phyloP scores from a whole-genome alignment of 495 filamentous ascomycete species.

The Aspergillus carlsbadensis region DNA sequence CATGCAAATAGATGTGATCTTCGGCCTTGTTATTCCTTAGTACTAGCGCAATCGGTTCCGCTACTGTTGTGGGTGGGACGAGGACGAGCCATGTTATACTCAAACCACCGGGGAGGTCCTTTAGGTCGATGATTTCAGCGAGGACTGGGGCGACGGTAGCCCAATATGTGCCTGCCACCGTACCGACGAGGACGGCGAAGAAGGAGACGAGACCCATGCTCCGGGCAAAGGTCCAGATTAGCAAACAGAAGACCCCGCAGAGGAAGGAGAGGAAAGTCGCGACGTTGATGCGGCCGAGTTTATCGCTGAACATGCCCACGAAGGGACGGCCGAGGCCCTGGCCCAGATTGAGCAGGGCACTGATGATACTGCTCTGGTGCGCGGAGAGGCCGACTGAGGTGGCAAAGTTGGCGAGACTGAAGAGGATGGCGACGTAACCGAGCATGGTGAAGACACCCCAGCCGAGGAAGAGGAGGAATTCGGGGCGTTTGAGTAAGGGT shows the following conservation, averaged over 20 bases:
- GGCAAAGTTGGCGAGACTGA: constrained; percentile 74
- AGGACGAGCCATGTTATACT: constrained; percentile 77
- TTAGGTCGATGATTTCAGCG: constrained; percentile 74
- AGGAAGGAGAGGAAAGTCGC: constrained; percentile 63
- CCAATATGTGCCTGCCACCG: constrained; percentile 74
- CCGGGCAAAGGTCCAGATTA: constrained; percentile 72
- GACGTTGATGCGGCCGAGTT: constrained; percentile 70
- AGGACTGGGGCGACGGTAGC: constrained; percentile 67
- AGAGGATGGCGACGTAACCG: constrained; percentile 73
- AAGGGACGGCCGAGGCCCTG: constrained; percentile 68
- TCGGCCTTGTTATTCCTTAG: constrained; percentile 48
- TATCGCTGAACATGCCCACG: constrained; percentile 73
- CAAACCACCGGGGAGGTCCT: constrained; percentile 67
- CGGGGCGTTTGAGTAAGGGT: constrained; percentile 55
- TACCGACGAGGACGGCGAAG: constrained; percentile 68
- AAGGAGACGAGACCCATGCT: constrained; percentile 66
- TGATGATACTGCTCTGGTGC: constrained; percentile 66
- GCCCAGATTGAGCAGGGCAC: constrained; percentile 71
- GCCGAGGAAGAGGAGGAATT: constrained; percentile 62
- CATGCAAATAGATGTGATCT: constrained; percentile 52
- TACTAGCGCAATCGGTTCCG: constrained; percentile 72
- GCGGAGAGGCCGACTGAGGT: constrained; percentile 62
- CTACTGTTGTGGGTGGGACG: constrained; percentile 69
- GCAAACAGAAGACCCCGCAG: constrained; percentile 63
- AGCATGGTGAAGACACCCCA: constrained; percentile 74